A percentile compares a stretch with the other conserved stretches of the same genome.
phyloP scores from a whole-genome alignment of 768 basidiomycete species.

The Cystobasidium onofrii region DNA sequence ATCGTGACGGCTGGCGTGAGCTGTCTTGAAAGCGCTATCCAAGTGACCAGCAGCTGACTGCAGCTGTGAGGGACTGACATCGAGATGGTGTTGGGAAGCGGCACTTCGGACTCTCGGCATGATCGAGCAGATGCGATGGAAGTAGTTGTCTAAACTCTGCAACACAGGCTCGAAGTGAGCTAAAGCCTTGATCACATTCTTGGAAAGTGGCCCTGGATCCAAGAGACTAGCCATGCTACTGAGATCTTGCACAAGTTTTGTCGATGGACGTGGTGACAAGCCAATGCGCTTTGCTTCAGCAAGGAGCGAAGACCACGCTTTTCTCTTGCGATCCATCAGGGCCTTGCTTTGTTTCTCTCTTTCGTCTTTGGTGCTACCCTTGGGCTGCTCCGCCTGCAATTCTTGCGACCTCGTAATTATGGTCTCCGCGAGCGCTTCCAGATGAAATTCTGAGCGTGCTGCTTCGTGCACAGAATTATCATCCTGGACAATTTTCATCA shows the following conservation, averaged over 20 bases:
- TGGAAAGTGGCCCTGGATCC: not conserved
- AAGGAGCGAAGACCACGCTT: slow-evolving; percentile 80
- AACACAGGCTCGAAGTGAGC: slow-evolving; percentile 32
- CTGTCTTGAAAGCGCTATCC: slow-evolving; percentile 60
- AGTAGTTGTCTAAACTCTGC: slow-evolving; percentile 57
- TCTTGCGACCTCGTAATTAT: slow-evolving; percentile 50
- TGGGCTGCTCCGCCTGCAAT: slow-evolving; percentile 47
- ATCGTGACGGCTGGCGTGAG: not conserved
- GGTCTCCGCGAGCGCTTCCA: slow-evolving; percentile 58
- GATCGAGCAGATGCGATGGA: slow-evolving; percentile 46
- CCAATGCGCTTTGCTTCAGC: slow-evolving; percentile 79
- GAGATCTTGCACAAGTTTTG: not conserved
- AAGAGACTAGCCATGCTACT: not conserved
- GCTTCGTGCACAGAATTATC: not conserved
- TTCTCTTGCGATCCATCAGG: slow-evolving; percentile 70
- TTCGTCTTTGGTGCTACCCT: slow-evolving; percentile 53
- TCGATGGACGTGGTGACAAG: slow-evolving; percentile 56
- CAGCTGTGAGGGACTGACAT: slow-evolving; percentile 77
- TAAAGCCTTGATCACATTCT: not conserved
- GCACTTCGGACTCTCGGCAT: not conserved
- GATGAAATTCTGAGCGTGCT: slow-evolving; percentile 35
- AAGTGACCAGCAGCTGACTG: slow-evolving; percentile 67
- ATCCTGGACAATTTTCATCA: not conserved
- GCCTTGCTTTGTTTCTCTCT: slow-evolving; percentile 57
- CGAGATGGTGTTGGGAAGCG: slow-evolving; percentile 64